Evolutionary conservation across 768 basidiomycete species (phyloP).

Genomic region (Ramaria sp.): DNA sequence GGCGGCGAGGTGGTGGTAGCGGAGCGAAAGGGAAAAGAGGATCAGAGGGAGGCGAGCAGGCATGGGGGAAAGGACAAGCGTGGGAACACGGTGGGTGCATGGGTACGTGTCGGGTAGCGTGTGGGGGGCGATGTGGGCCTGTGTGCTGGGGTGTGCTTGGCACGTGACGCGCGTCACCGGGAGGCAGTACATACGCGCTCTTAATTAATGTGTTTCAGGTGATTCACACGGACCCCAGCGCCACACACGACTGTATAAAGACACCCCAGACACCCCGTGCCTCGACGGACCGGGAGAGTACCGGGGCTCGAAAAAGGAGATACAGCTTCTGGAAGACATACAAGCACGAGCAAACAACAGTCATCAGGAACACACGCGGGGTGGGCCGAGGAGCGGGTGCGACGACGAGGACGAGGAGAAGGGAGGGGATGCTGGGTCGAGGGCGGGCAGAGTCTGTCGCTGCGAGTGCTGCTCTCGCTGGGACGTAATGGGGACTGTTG

Average conservation of each 20-base stretch:
- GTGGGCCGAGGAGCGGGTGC: no score
- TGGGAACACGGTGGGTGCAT: not conserved
- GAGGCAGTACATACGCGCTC: no score
- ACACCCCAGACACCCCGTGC: constrained; percentile 5
- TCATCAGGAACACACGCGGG: no score
- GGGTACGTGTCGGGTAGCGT: not conserved
- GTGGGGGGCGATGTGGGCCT: not conserved
- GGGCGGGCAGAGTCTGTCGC: not conserved
- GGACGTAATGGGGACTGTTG: no score
- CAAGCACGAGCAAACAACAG: no score
- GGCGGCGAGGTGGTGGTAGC: constrained; percentile 16
- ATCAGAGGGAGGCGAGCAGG: not conserved
- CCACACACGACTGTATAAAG: no score
- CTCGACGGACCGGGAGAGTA: not conserved
- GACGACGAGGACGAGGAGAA: no score
- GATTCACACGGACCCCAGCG: constrained; percentile 4
- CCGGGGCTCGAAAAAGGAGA: no score
- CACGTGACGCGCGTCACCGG: not conserved
- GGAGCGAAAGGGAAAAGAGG: constrained; percentile 8
- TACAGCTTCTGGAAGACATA: no score
- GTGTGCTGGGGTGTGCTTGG: not conserved
- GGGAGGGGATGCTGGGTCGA: no score
- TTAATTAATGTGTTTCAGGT: constrained; percentile 2
- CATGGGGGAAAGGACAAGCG: not conserved
- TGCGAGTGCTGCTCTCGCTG: no score